phyloP scores from a whole-genome alignment of 2,329 filamentous ascomycete genomes.

The Botryosphaeria dothidea region DNA sequence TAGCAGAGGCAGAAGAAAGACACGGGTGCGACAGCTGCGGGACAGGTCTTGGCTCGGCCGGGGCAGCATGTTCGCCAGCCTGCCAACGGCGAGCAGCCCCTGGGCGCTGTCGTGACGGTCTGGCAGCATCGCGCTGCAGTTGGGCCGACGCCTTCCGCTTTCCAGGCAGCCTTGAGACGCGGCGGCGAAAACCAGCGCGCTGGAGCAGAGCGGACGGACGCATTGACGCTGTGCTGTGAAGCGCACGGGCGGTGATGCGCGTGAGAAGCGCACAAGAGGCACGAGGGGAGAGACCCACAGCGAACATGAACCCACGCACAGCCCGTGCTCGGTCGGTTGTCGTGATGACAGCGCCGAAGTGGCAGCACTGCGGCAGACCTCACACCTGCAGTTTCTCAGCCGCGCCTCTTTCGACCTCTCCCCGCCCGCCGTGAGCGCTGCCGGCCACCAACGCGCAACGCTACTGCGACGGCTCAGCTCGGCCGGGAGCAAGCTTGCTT shows the following conservation, averaged over 20 bases:
- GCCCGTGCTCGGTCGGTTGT: neutral
- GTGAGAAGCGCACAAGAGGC: neutral
- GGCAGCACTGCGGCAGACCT: neutral
- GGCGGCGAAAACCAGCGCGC: neutral
- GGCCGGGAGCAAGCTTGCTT: neutral
- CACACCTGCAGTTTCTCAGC: neutral
- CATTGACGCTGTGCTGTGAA: neutral
- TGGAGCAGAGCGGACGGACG: neutral
- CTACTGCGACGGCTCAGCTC: neutral
- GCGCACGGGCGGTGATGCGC: conserved; percentile 8
- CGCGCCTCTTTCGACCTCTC: neutral
- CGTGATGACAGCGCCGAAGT: neutral
- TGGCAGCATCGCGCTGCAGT: neutral
- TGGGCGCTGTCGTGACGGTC: conserved; percentile 7
- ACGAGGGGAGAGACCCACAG: neutral
- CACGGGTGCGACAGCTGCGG: conserved; percentile 2
- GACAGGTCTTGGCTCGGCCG: neutral
- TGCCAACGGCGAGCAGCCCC: neutral
- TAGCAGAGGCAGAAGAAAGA: neutral
- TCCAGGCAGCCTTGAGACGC: conserved; percentile 1
- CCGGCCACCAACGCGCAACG: neutral
- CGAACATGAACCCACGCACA: neutral
- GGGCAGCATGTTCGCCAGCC: neutral
- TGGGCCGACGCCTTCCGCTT: neutral
- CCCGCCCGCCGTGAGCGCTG: neutral